phyloP scores from a whole-genome alignment of 768 basidiomycete genomes.

The Ramaria sp. region DNA sequence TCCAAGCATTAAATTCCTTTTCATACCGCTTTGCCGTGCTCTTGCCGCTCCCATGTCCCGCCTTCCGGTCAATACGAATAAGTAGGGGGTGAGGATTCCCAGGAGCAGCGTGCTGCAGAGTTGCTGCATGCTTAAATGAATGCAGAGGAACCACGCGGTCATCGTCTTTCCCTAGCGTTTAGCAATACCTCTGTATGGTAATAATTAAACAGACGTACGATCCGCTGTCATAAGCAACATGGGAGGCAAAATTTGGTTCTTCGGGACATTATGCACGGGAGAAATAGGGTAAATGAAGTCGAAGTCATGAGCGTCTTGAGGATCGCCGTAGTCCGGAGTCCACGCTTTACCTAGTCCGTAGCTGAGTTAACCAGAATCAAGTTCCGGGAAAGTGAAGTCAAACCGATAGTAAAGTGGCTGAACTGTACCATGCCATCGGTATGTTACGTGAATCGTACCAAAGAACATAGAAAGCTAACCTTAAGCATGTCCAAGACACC shows the following conservation, averaged over 20 bases:
- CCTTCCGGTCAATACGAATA: slow-evolving; percentile 68
- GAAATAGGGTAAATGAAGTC: slow-evolving; percentile 78
- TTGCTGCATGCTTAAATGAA: slow-evolving; percentile 75
- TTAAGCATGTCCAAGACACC: slow-evolving; percentile 75
- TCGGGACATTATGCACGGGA: slow-evolving; percentile 70
- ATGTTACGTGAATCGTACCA: background rate
- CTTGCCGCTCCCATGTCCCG: slow-evolving; percentile 76
- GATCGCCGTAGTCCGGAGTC: slow-evolving; percentile 72
- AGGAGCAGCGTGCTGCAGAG: slow-evolving; percentile 55
- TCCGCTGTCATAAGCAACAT: slow-evolving; percentile 74
- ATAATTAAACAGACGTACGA: slow-evolving; percentile 35
- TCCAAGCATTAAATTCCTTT: background rate
- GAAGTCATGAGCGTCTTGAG: slow-evolving; percentile 66
- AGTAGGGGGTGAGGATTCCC: slow-evolving; percentile 65
- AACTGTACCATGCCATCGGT: slow-evolving; percentile 32
- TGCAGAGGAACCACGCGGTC: slow-evolving; percentile 83
- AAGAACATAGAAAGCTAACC: slow-evolving; percentile 25
- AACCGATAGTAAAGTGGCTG: slow-evolving; percentile 67
- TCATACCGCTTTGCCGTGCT: slow-evolving; percentile 57
- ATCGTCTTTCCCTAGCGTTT: slow-evolving; percentile 40
- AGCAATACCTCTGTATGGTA: background rate
- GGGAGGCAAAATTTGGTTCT: slow-evolving; percentile 51
- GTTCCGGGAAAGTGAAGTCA: slow-evolving; percentile 9
- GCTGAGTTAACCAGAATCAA: slow-evolving; percentile 5
- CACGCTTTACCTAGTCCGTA: slow-evolving; percentile 49